phyloP scores from a whole-genome alignment of 1,284 basidiomycete genomes.

The Puccinia brachypodii region DNA sequence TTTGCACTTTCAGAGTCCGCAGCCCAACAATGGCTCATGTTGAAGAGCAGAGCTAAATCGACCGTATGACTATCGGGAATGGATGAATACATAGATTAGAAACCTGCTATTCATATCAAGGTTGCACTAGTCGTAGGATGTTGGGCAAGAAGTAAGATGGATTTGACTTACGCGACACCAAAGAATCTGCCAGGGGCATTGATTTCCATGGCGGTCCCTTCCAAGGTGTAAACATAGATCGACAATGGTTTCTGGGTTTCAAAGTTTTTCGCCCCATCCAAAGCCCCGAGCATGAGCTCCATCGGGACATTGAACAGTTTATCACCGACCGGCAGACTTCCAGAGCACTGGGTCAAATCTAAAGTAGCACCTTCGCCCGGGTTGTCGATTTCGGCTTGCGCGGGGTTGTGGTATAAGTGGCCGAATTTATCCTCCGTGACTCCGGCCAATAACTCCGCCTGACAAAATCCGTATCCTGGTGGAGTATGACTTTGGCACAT shows the following conservation, averaged over 20 bases:
- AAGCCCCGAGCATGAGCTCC: neutral
- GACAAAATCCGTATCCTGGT: neutral
- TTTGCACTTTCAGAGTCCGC: slow-evolving; percentile 22
- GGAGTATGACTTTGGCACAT: neutral
- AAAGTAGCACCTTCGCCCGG: neutral
- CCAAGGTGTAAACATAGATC: neutral
- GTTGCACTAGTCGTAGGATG: neutral
- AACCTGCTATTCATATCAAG: neutral
- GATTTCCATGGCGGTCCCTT: neutral
- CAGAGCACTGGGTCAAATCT: neutral
- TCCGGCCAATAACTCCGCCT: neutral
- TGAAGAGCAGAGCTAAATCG: slow-evolving; percentile 15
- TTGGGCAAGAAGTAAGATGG: neutral
- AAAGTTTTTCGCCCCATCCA: neutral
- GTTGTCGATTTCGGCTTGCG: neutral
- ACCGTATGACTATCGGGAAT: slow-evolving; percentile 21
- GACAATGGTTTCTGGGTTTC: slow-evolving; percentile 6
- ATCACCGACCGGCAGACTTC: neutral
- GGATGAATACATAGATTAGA: neutral
- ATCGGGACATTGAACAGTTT: slow-evolving; percentile 2
- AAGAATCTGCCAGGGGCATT: neutral
- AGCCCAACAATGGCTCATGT: slow-evolving; percentile 16
- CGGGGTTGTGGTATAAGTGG: neutral
- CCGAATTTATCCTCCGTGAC: neutral
- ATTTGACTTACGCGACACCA: neutral